These are phyloP conservation scores for Rhizopogon rudus DNA, from an alignment of 768 basidiomycete genomes.

Conservation along the genomic window DNA sequence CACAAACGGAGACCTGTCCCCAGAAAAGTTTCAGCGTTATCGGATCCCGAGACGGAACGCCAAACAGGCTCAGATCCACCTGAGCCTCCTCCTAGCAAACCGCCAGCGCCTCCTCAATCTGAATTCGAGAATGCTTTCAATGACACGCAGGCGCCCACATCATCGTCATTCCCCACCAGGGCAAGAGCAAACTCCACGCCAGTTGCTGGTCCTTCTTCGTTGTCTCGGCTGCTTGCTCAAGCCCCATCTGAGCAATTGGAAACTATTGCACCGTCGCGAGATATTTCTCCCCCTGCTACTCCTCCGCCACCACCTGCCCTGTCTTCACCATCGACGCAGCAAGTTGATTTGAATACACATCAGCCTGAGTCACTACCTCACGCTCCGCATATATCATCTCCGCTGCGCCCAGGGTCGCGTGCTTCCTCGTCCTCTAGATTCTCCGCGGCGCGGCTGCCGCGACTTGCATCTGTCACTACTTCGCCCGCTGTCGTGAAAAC, in stretches of 20 bases:
- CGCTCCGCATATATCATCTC: slow-evolving; percentile 39
- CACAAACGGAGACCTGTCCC: slow-evolving; percentile 55
- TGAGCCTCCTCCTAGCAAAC: slow-evolving; percentile 30
- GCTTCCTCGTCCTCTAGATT: slow-evolving; percentile 68
- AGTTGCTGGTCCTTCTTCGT: slow-evolving; percentile 68
- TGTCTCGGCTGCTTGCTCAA: slow-evolving; percentile 76
- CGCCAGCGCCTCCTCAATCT: slow-evolving; percentile 59
- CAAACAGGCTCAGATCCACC: slow-evolving; percentile 15
- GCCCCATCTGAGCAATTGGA: slow-evolving; percentile 39
- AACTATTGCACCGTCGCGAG: slow-evolving; percentile 21
- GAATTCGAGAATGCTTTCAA: slow-evolving; percentile 73
- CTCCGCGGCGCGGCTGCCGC: slow-evolving; percentile 58
- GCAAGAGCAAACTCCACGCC: slow-evolving; percentile 64
- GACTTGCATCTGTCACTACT: slow-evolving; percentile 43
- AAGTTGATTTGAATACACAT: slow-evolving; percentile 5
- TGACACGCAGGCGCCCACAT: slow-evolving; percentile 59
- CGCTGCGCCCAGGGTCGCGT: slow-evolving; percentile 68
- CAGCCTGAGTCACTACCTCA: slow-evolving; percentile 31
- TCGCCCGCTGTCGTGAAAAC: slow-evolving; percentile 48
- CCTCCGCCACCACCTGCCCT: slow-evolving; percentile 36
- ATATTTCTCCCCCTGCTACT: slow-evolving; percentile 29
- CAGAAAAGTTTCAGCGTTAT: slow-evolving; percentile 40
- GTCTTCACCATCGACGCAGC: slow-evolving; percentile 21
- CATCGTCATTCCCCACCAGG: slow-evolving; percentile 61
- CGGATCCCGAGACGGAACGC: slow-evolving; percentile 37